phyloP scores from a whole-genome alignment of 305 asterid genomes.

The Solanum hybrid region DNA sequence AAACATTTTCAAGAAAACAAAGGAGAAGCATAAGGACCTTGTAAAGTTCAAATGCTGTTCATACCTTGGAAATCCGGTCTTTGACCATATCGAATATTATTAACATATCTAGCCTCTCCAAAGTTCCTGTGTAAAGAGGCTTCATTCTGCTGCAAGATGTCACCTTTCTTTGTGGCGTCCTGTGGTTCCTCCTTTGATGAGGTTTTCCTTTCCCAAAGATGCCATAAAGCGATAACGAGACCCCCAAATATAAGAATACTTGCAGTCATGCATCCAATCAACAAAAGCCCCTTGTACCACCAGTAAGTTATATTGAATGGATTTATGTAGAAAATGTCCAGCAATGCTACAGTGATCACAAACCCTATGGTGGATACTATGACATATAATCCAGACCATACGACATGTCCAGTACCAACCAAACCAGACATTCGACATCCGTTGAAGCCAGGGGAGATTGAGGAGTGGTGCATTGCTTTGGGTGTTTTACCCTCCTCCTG shows the following conservation, averaged over 20 bases:
- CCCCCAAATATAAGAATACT: slow-evolving; percentile 64
- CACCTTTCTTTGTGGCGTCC: slow-evolving; percentile 6
- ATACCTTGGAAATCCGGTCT: slow-evolving; percentile 74
- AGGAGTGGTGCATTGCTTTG: slow-evolving; percentile 24
- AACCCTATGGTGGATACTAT: slow-evolving; percentile 47
- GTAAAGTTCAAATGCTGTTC: neutral
- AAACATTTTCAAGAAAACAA: neutral
- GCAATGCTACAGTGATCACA: slow-evolving; percentile 35
- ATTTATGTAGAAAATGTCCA: slow-evolving; percentile 43
- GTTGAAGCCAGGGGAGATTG: slow-evolving; percentile 24
- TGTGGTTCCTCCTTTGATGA: slow-evolving; percentile 10
- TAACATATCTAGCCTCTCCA: slow-evolving; percentile 21
- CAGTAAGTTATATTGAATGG: slow-evolving; percentile 35
- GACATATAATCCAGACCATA: slow-evolving; percentile 75
- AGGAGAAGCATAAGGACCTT: neutral
- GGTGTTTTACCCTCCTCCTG: slow-evolving; percentile 66
- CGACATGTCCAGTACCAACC: slow-evolving; percentile 69
- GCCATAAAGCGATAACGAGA: slow-evolving; percentile 52
- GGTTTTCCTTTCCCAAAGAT: slow-evolving; percentile 47
- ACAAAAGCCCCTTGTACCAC: slow-evolving; percentile 74
- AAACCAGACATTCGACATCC: slow-evolving; percentile 50
- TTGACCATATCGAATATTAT: slow-evolving; percentile 40
- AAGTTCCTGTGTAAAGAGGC: slow-evolving; percentile 9
- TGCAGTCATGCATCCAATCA: slow-evolving; percentile 47
- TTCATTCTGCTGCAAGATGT: neutral